Evolutionary conservation across 257 asterid species (phyloP).

Genomic region (Nicotiana undulata): DNA sequence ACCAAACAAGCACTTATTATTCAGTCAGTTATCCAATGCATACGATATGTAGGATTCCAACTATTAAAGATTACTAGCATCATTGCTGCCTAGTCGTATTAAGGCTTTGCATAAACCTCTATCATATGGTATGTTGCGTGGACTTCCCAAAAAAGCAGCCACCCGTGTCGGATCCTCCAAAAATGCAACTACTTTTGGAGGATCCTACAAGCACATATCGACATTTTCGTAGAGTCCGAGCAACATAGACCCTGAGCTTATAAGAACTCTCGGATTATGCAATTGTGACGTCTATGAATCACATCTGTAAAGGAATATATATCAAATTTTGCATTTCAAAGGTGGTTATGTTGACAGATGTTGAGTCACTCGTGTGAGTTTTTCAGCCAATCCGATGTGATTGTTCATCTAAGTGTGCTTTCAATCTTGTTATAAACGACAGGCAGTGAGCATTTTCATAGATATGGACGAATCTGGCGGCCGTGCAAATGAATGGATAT

Average conservation of each 20-base stretch:
- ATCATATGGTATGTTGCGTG: too few species aligned
- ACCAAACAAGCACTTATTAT: background rate
- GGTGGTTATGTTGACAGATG: background rate
- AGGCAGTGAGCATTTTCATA: slow-evolving; percentile 94
- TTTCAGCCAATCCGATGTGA: background rate
- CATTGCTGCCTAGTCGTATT: background rate
- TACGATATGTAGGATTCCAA: background rate
- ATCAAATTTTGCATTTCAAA: background rate
- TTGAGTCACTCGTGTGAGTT: background rate
- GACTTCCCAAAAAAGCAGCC: too few species aligned
- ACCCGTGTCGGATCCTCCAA: too few species aligned
- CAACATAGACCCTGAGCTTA: too few species aligned
- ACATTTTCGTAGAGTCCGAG: too few species aligned
- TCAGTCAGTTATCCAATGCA: background rate
- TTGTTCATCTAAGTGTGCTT: background rate
- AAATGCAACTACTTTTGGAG: too few species aligned
- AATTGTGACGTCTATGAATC: background rate
- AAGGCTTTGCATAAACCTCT: background rate
- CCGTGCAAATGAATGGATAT: slow-evolving; percentile 93
- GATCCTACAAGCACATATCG: too few species aligned
- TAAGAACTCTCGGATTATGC: background rate
- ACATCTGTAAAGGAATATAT: background rate
- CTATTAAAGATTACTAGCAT: background rate
- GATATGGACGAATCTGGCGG: slow-evolving; percentile 97
- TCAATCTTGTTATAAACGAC: background rate